These are phyloP conservation scores for Zygosaccharomyces pseudobailii DNA, from an alignment of 1,139 yeast species.

Conservation along the genomic window DNA sequence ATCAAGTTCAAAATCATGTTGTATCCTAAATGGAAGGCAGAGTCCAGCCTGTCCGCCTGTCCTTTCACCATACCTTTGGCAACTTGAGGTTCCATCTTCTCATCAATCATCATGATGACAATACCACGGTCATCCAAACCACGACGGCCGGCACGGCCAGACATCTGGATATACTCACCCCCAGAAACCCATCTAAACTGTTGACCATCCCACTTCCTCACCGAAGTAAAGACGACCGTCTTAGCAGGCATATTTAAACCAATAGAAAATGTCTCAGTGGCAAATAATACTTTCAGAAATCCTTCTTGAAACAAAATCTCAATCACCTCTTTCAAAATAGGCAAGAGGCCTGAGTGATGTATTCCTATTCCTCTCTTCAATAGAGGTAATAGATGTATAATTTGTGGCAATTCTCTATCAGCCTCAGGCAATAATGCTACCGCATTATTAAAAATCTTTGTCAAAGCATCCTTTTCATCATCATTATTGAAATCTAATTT, in stretches of 20 bases:
- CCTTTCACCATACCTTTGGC: constrained; percentile 99
- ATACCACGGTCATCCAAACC: constrained; percentile 98
- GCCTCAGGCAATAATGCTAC: constrained; percentile 80
- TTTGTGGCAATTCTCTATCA: constrained; percentile 91
- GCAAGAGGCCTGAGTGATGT: constrained; percentile 94
- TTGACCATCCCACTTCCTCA: constrained; percentile 96
- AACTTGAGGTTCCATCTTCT: constrained; percentile 98
- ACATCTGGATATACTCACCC: constrained; percentile 99
- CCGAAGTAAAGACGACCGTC: constrained; percentile 96
- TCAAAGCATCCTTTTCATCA: constrained; percentile 84
- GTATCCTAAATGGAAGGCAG: constrained; percentile 94
- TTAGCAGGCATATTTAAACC: constrained; percentile 98
- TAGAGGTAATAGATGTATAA: constrained; percentile 81
- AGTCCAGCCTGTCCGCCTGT: constrained; percentile 91
- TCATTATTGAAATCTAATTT: constrained; percentile 88
- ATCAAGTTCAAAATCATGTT: constrained; percentile 93
- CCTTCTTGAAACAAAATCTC: constrained; percentile 98
- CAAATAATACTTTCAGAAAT: constrained; percentile 84
- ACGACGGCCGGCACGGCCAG: constrained; percentile 99
- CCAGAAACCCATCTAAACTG: constrained; percentile 99
- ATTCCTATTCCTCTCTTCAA: constrained; percentile 95
- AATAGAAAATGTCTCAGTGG: constrained; percentile 97
- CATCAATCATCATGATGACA: constrained; percentile 98
- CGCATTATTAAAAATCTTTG: constrained; percentile 87
- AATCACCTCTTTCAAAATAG: constrained; percentile 92